Base-by-base conservation (phyloP, 1,139 yeast genomes). In the Protomyces lactucae-debilis region DNA sequence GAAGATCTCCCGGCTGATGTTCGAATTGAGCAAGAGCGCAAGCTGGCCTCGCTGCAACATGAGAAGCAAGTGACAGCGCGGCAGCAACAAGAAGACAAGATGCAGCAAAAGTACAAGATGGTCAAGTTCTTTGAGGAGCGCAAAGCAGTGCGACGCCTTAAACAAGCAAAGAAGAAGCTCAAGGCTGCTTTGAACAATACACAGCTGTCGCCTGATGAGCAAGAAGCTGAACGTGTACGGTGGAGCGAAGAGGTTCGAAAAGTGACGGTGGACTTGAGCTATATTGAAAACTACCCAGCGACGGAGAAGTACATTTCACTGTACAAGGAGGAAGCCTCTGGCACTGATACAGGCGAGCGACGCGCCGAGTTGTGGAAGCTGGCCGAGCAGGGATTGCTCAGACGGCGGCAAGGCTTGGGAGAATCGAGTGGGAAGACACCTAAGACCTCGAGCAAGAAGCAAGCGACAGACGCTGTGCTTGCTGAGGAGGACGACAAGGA, bases 101-200 rank as follows among this genome's bases (percentile, higher is more conserved):
- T 82, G 55, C 84, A 90, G n/a, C 82, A 85, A 70, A 88, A 86
- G 75, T 93, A 95, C 74, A 97, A 90, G 73, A 92, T 91, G 95
- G 93, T 93, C 57, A 81, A 95, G 69, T 93, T 95, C 73, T 89
- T 93, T 69, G 99, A 93, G 75, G 83, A 82, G 71, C 90, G 92
- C 77, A 95, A 93, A 80, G 96, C 98, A 0, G 72, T 83, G 39
- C 80, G 97, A 71, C 83, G 80, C 68, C 83, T 87, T 60, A 75
- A 76, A 65, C 85, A 86, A 68, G 80, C 85, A 60, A 87, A 86
- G 72, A 77, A 86, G 12, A 96, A 92, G 71, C 76, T 88, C 52
- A 88, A 88, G 40, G 93, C 93, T 72, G 40, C 55, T 2, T 14
- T 39, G n/a, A 28, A 39, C 48, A 21, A 14, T 18, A 21, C 39